A percentile compares a stretch with the other conserved stretches of the same genome.
phyloP scores from a whole-genome alignment of 1,284 basidiomycete genomes.

The Tetrapyrgos nigripes region DNA sequence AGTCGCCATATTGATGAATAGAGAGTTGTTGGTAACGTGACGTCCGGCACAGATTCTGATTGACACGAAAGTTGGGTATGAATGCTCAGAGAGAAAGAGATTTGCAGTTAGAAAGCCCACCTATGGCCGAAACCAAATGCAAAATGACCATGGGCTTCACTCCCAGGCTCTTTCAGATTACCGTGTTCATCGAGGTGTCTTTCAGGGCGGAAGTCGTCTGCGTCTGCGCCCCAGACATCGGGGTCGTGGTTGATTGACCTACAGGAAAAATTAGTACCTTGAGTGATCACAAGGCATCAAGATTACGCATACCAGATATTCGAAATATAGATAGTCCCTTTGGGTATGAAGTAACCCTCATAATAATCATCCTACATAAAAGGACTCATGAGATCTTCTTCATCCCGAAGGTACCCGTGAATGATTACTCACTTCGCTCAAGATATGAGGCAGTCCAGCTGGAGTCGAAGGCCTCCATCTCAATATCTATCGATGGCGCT shows the following conservation, averaged over 20 bases:
- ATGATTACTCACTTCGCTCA: constrained; percentile 3
- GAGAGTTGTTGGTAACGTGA: constrained; percentile 4
- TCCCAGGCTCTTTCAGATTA: neutral
- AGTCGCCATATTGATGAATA: constrained; percentile 6
- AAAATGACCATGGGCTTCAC: constrained; percentile 9
- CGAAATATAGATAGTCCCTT: neutral
- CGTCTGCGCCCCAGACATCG: constrained; percentile 6
- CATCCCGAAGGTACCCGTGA: too few relatives aligned
- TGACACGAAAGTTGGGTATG: neutral
- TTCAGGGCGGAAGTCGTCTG: constrained; percentile 10
- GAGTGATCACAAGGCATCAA: neutral
- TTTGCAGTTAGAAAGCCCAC: neutral
- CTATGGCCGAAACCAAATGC: constrained; percentile 11
- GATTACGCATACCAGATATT: constrained; percentile 9
- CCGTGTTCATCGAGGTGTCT: constrained; percentile 6
- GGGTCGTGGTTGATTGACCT: constrained; percentile 11
- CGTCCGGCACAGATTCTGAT: constrained; percentile 7
- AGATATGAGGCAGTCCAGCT: constrained; percentile 4
- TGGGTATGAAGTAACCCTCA: constrained; percentile 11
- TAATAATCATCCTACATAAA: constrained; percentile 10
- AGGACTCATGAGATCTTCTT: neutral
- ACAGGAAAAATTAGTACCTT: neutral
- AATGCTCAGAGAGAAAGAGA: neutral
- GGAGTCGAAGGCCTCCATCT: constrained; percentile 10
- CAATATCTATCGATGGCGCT: neutral